phyloP scores from a whole-genome alignment of 305 asterid species.

The Stenogyne calaminthoides region DNA sequence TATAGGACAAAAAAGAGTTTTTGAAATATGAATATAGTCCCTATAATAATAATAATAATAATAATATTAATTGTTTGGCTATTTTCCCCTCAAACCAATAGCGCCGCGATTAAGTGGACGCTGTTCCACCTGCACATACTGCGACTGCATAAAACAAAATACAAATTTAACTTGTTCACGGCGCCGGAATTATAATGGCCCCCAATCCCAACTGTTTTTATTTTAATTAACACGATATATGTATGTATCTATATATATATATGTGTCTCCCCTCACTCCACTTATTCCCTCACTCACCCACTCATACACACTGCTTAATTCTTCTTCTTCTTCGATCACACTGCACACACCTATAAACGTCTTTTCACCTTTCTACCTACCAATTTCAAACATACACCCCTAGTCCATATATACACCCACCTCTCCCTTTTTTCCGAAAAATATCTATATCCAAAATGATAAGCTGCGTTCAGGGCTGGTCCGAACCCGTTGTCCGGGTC shows the following conservation, averaged over 20 bases:
- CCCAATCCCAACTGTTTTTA: neutral
- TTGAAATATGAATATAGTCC: no score
- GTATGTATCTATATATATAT: neutral
- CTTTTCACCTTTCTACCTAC: no score
- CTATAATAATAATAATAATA: no score
- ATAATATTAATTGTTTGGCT: no score
- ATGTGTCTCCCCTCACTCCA: constrained; percentile 1
- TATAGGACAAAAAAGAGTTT: no score
- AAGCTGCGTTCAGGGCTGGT: constrained; percentile 63
- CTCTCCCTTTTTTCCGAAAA: no score
- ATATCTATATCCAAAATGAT: neutral
- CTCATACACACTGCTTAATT: neutral
- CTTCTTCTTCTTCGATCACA: no score
- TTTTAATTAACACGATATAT: neutral
- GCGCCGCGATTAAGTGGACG: neutral
- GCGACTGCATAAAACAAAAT: neutral
- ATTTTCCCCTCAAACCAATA: no score
- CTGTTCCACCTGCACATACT: constrained; percentile 21
- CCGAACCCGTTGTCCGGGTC: constrained; percentile 83
- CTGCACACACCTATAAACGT: no score
- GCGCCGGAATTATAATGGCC: constrained; percentile 40
- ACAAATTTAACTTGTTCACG: constrained; percentile 42
- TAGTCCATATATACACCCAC: no score
- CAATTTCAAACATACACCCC: no score
- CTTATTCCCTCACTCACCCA: neutral